Conservation (phyloP, 371 early-diverging fungal genomes). For the Pancytospora epiphaga region DNA sequence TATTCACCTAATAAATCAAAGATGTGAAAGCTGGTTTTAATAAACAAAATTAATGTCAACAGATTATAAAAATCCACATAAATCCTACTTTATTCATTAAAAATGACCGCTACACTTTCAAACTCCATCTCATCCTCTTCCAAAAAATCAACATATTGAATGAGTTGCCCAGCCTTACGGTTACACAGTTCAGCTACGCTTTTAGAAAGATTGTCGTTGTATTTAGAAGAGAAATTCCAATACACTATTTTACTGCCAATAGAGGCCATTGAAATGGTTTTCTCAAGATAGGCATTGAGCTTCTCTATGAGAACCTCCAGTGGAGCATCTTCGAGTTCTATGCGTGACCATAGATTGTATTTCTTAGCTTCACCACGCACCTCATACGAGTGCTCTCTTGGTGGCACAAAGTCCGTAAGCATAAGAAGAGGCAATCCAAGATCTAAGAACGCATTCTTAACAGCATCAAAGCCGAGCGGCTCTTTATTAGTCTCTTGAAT, state of each 20-base stretch:
- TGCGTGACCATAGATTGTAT: constrained; percentile 88
- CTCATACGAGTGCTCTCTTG: constrained; percentile 62
- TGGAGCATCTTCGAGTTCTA: constrained; percentile 77
- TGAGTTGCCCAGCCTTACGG: constrained; percentile 20
- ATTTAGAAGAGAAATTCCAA: constrained; percentile 34
- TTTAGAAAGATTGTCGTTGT: constrained; percentile 39
- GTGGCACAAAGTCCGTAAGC: constrained; percentile 88
- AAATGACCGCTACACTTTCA: constrained; percentile 14
- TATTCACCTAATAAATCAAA: no score
- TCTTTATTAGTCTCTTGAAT: constrained; percentile 56
- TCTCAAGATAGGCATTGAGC: constrained; percentile 70
- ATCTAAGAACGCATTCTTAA: constrained; percentile 95
- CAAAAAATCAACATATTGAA: constrained; percentile 27
- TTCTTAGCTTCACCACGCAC: constrained; percentile 69
- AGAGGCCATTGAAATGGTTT: constrained; percentile 84
- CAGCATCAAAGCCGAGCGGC: constrained; percentile 68
- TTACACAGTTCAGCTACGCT: constrained; percentile 36
- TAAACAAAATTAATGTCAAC: no score
- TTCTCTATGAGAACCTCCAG: constrained; percentile 75
- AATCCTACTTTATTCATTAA: background rate
- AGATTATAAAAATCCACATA: no score
- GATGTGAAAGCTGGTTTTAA: no score
- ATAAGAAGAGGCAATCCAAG: constrained; percentile 95
- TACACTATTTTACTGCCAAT: constrained; percentile 76
- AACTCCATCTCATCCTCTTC: constrained; percentile 29